Conservation (phyloP, 257 asterid genomes). For the Rhazya stricta region DNA sequence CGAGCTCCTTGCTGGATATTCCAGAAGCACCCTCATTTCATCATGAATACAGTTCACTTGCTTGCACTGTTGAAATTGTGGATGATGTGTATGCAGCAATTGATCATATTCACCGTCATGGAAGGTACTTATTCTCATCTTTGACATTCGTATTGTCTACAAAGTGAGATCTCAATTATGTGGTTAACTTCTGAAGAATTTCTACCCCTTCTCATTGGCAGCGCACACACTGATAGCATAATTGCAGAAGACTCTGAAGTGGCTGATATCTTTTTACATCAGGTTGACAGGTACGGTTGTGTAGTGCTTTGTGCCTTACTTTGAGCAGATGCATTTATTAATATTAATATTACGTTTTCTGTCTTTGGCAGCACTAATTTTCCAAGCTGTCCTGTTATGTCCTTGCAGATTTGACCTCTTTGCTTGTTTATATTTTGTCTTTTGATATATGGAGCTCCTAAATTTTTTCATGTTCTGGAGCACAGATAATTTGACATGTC, state of each 20-base stretch:
- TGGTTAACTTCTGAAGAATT: constrained; percentile 5
- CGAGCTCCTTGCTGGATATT: constrained; percentile 57
- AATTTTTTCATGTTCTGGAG: not conserved
- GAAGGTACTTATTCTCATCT: constrained; percentile 43
- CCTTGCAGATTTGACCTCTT: not conserved
- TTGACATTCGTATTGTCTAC: not conserved
- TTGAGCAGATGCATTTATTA: not conserved
- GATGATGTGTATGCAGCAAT: constrained; percentile 87
- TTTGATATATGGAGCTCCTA: not conserved
- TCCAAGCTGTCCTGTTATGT: not conserved
- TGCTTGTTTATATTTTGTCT: not conserved
- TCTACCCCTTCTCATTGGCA: constrained; percentile 35
- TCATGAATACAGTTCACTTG: constrained; percentile 89
- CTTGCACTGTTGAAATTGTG: constrained; percentile 92
- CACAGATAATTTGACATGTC: not conserved
- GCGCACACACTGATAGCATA: constrained; percentile 90
- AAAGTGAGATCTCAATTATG: not conserved
- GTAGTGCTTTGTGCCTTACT: not conserved
- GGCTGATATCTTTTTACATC: constrained; percentile 64
- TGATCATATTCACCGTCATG: constrained; percentile 83
- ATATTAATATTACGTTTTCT: not conserved
- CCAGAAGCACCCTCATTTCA: constrained; percentile 77
- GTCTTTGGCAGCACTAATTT: constrained; percentile 7
- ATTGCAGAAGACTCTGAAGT: constrained; percentile 67
- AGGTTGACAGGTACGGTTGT: constrained; percentile 52